Conservation (phyloP, 2,329 filamentous ascomycete species). For the Lasiodiplodia hormozganensis region DNA sequence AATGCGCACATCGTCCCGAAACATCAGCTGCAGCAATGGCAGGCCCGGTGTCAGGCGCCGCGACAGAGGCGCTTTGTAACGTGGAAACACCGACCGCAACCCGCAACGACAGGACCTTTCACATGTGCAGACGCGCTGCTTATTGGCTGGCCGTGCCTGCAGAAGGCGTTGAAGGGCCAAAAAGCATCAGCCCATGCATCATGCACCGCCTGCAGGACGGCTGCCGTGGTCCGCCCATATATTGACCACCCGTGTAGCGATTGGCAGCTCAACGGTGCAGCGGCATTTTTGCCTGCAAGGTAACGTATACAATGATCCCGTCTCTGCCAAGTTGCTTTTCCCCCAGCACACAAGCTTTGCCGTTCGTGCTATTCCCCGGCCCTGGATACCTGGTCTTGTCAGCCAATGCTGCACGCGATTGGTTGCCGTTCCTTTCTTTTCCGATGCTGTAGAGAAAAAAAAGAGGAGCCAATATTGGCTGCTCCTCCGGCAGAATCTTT, state of each 20-base stretch:
- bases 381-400: background rate
- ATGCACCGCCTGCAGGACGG: background rate
- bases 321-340: background rate
- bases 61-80: background rate
- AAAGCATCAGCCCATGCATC: background rate
- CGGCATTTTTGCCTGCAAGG: conserved; percentile 7
- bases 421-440: background rate
- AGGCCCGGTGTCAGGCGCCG: conserved; percentile 13
- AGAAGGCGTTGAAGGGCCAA: background rate
- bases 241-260: background rate
- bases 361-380: background rate
- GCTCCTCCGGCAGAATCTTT: background rate
- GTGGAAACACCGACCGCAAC: background rate
- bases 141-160: background rate
- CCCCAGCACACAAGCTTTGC: conserved; percentile 11
- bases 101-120: background rate
- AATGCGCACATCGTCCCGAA: background rate
- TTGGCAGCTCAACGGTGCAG: conserved; percentile 4
- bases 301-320: conserved; percentile 8
- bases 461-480: background rate
- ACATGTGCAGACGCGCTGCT: background rate
- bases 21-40: conserved; percentile 16
- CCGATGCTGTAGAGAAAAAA: background rate
- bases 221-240: conserved; percentile 8
- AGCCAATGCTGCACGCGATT: background rate